Evolutionary conservation across 495 filamentous ascomycete species (phyloP), one percentile per base, ranked within the genome.

Genomic region (Penicillium antarcticum): DNA sequence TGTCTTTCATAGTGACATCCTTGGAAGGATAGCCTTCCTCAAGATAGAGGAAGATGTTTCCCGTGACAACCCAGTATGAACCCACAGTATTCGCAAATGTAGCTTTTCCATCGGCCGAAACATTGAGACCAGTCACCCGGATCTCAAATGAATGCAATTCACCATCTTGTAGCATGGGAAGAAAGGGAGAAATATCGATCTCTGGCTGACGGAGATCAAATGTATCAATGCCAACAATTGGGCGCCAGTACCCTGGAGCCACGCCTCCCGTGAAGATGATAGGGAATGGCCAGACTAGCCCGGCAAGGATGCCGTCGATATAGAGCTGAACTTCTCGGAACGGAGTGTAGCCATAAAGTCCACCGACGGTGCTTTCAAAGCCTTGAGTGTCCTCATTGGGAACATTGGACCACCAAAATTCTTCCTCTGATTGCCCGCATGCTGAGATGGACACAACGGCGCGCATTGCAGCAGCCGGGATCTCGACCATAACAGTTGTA

Each of bases 361-460:
- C 68, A 8, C 79, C 84, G 3, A 75, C 76, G 4, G 67, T 66
- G 11, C 72, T 72, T 7, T 65, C 61, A 63, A 92, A 95, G 3
- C 84, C 84, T 26, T 79, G 54, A 1, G 74, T 74, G 49, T 88
- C 80, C 4, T 77, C 76, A 6, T 77, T 76, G n/a, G 87, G 76
- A 3, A 90, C 87, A 66, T 95, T 95, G 17, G 79, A 82, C 77
- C 87, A 95, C 90, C 91, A 96, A 60, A 96, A 95, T 56, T 95
- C 91, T 61, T 95, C 91, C 1, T 70, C 67, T 0, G 80, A 78
- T 57, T 95, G 91, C 0, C 90, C 91, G 60, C 85, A 88, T 11
- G 89, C 87, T 0, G 83, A 83, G 4, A 96, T 75, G 4, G 86
- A 84, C 31, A 95, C 82, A 9, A 92, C 79, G 5, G 91, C 91